Conservation (phyloP, 1,139 yeast genomes). For the Maudiozyma humilis region DNA sequence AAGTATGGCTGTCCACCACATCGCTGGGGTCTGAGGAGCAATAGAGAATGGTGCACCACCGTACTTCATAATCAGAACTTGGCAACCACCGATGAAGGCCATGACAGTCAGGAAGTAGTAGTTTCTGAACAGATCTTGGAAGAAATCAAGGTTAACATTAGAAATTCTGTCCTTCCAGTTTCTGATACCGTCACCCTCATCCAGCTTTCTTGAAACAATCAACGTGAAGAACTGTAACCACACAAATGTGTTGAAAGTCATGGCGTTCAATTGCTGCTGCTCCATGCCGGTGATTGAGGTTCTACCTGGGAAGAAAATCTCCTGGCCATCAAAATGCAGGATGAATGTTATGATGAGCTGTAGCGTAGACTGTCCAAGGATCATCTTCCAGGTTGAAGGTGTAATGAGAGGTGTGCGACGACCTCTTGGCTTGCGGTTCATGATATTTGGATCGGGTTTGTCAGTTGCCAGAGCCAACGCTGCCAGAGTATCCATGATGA, state of each 20-base stretch:
- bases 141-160: conserved; percentile 61
- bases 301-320: conserved; percentile 46
- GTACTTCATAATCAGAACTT: conserved; percentile 84
- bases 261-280: conserved; percentile 57
- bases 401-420: conserved; percentile 74
- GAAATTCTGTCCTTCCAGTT: conserved; percentile 52
- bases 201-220: conserved; percentile 83
- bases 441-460: conserved; percentile 76
- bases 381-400: conserved; percentile 97
- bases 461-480: conserved; percentile 97
- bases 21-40: conserved; percentile 64
- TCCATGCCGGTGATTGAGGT: conserved; percentile 39
- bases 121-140: conserved; percentile 72
- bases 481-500: conserved; percentile 97
- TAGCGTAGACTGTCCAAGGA: conserved; percentile 71
- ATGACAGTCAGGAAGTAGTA: conserved; percentile 72
- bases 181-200: conserved; percentile 69
- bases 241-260: conserved; percentile 92
- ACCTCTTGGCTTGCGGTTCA: conserved; percentile 79
- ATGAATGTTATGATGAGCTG: conserved; percentile 75
- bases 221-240: conserved; percentile 96
- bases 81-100: conserved; percentile 68
- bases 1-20: conserved; percentile 85
- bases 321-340: conserved; percentile 68
- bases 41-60: conserved; percentile 95